These are phyloP conservation scores for Austroboletus olivaceoglutinosus DNA, from an alignment of 1,284 basidiomycete species.

Conservation along the genomic window DNA sequence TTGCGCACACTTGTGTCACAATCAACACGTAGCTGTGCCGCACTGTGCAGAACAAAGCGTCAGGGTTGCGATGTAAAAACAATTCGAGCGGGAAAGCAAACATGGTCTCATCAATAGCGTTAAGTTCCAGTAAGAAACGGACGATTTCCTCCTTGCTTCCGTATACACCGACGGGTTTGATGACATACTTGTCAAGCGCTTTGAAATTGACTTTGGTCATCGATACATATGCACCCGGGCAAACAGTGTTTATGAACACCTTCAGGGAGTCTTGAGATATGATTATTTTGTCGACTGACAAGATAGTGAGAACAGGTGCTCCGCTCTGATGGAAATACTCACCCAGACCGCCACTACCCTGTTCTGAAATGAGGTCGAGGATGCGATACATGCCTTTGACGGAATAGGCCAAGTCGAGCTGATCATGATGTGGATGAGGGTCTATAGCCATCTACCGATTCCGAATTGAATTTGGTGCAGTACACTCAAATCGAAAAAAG, in stretches of 20 bases:
- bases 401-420: conserved; percentile 25
- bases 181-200: conserved; percentile 46
- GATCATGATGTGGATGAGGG: conserved; percentile 8
- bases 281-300: conserved; percentile 56
- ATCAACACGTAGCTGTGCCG: conserved; percentile 21
- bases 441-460: conserved; percentile 19
- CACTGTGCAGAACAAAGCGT: conserved; percentile 9
- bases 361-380: no score
- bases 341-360: conserved; percentile 52
- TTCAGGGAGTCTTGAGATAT: no score
- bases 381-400: conserved; percentile 49
- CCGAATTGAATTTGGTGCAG: not conserved
- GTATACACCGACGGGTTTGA: conserved; percentile 58
- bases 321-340: conserved; percentile 5
- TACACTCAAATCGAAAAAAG: not conserved
- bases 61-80: not conserved
- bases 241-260: conserved; percentile 43
- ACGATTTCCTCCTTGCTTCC: conserved; percentile 52
- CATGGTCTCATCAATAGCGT: conserved; percentile 38
- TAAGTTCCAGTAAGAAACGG: conserved; percentile 39
- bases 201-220: conserved; percentile 55
- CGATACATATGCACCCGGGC: conserved; percentile 44
- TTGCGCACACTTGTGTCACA: conserved; percentile 17
- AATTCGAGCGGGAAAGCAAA: conserved; percentile 21
- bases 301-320: not conserved